Conservation (phyloP, 202 grass and related monocot genomes). For the Carex sylvatica region DNA sequence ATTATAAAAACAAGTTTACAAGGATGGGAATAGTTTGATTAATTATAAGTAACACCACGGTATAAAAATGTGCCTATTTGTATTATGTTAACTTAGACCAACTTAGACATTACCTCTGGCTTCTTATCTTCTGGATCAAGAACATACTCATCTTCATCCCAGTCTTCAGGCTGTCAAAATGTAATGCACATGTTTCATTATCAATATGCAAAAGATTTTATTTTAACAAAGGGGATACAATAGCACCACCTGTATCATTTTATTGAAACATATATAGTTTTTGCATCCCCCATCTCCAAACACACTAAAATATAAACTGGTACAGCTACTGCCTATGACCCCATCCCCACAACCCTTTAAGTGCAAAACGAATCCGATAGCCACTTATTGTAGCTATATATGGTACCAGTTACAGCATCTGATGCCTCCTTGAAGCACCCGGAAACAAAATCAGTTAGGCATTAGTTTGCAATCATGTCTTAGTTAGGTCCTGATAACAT, state of each 20-base stretch:
- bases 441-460: background rate
- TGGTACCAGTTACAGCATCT: background rate
- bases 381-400: background rate
- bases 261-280: too few species aligned
- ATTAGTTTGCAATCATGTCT: background rate
- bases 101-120: conserved; percentile 45
- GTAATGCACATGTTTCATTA: background rate
- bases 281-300: background rate
- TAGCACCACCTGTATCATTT: background rate
- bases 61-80: conserved; percentile 7
- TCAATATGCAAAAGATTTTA: background rate
- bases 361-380: background rate
- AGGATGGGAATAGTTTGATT: background rate
- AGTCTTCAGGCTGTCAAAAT: conserved; percentile 67
- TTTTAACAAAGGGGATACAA: background rate
- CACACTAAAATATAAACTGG: background rate
- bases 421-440: background rate
- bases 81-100: background rate
- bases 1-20: conserved; percentile 20
- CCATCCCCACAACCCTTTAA: background rate
- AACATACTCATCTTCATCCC: conserved; percentile 72
- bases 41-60: background rate
- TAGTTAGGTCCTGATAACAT: background rate
- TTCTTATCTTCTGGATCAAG: conserved; percentile 77
- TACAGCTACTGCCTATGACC: background rate